phyloP scores from a whole-genome alignment of 2,329 filamentous ascomycete genomes.

The Phialophora verrucosa region DNA sequence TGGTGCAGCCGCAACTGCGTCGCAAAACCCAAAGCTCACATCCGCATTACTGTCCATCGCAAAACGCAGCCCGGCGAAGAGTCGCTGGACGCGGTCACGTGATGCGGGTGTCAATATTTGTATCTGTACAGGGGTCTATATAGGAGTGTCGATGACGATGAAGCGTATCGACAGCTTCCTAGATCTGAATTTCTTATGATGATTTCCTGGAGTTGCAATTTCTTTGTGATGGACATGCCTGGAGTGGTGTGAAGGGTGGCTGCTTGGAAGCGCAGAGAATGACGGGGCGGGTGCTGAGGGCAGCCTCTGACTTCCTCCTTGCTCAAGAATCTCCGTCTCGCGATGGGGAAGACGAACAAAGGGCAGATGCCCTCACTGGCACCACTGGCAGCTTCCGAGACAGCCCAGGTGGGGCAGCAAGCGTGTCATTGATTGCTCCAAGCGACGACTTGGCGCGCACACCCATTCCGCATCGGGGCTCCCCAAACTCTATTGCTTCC shows the following conservation, averaged over 20 bases:
- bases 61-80: constrained; percentile 3
- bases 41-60: constrained; percentile 30
- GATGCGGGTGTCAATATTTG: constrained; percentile 7
- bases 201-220: neutral
- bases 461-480: constrained; percentile 10
- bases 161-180: constrained; percentile 1
- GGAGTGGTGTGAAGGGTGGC: constrained; percentile 15
- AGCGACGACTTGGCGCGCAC: constrained; percentile 5
- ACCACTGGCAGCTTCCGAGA: constrained; percentile 4
- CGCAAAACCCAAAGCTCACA: constrained; percentile 33
- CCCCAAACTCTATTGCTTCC: constrained; percentile 7
- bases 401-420: neutral
- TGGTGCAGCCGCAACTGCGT: constrained; percentile 27
- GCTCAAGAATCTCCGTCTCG: constrained; percentile 8
- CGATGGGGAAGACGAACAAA: constrained; percentile 10
- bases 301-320: constrained; percentile 25
- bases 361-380: neutral
- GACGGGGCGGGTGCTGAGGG: constrained; percentile 23
- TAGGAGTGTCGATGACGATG: constrained; percentile 13
- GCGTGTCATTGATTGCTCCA: constrained; percentile 2
- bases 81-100: constrained; percentile 24
- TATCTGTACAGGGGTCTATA: constrained; percentile 18
- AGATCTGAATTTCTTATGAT: neutral
- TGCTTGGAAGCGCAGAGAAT: constrained; percentile 21
- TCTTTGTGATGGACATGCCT: constrained; percentile 16